Evolutionary conservation across 495 filamentous ascomycete genomes (phyloP).

Genomic region (Thozetella sp.): DNA sequence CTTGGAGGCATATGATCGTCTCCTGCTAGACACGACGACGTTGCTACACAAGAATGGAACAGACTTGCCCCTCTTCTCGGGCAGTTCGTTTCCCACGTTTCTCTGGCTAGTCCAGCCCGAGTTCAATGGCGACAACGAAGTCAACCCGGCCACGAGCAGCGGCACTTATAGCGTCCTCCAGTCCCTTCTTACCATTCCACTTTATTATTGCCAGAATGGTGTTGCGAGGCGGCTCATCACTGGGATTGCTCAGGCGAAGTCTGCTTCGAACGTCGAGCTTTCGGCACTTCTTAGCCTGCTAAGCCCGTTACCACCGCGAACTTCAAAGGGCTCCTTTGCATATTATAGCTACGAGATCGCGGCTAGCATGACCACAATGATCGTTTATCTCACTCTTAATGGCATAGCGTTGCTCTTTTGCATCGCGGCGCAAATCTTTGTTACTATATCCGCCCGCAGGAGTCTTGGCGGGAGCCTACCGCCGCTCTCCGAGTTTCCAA

Average conservation of each 20-base stretch:
- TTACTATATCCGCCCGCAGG: too few relatives aligned
- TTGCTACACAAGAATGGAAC: slow-evolving; percentile 1
- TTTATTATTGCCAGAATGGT: slow-evolving; percentile 10
- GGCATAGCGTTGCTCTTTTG: background rate
- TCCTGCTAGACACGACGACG: slow-evolving; percentile 4
- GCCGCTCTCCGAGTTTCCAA: background rate
- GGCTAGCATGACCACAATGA: slow-evolving; percentile 7
- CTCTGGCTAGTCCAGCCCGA: slow-evolving; percentile 10
- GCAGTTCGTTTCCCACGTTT: slow-evolving; percentile 7
- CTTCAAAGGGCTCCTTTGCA: background rate
- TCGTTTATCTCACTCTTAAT: slow-evolving; percentile 5
- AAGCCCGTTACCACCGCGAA: slow-evolving; percentile 2
- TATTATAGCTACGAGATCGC: slow-evolving; percentile 6
- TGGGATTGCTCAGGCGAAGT: background rate
- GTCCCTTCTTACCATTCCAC: slow-evolving; percentile 5
- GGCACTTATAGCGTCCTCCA: slow-evolving; percentile 3
- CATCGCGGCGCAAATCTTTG: background rate
- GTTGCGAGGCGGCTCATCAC: slow-evolving; percentile 5
- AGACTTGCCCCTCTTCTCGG: slow-evolving; percentile 4
- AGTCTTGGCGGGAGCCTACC: background rate
- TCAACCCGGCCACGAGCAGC: slow-evolving; percentile 3
- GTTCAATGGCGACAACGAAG: slow-evolving; percentile 1
- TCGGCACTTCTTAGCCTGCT: background rate
- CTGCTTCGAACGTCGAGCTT: background rate
- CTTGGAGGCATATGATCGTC: background rate